These are phyloP conservation scores for Rhododendron henanense DNA, from an alignment of 148 eudicot genomes.

Conservation along the genomic window DNA sequence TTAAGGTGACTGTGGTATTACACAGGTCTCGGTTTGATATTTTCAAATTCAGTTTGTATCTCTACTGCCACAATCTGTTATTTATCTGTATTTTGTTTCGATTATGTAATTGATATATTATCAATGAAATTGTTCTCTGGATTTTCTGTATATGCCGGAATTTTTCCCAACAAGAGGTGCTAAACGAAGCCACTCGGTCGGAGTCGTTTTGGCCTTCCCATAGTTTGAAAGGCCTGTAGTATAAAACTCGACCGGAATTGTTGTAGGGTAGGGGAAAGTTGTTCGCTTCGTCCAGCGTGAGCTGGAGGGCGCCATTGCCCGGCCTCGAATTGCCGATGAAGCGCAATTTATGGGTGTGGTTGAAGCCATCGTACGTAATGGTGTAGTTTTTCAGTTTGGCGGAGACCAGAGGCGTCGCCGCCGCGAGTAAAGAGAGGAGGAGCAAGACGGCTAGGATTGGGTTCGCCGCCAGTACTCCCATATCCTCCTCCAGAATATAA, in stretches of 20 bases:
- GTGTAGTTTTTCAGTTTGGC: constrained; percentile 7
- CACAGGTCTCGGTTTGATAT: no score
- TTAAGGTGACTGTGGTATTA: no score
- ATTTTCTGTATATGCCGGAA: no score
- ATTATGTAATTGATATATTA: no score
- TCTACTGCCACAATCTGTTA: no score
- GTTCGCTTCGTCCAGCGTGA: constrained; percentile 40
- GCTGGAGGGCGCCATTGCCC: constrained; percentile 46
- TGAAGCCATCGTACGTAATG: background rate
- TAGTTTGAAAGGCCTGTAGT: constrained; percentile 24
- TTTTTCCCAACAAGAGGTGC: no score
- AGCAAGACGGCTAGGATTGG: constrained; percentile 1
- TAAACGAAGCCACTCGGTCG: constrained; percentile 47
- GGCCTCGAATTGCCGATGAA: background rate
- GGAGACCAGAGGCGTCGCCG: background rate
- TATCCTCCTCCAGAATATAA: no score
- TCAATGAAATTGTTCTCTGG: no score
- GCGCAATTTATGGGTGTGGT: background rate
- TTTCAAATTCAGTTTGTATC: no score
- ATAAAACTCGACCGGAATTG: constrained; percentile 50
- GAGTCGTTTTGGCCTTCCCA: constrained; percentile 31
- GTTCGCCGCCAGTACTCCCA: background rate
- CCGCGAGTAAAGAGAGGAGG: background rate
- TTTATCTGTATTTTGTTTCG: no score
- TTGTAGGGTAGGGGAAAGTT: background rate